Evolutionary conservation across 2,329 filamentous ascomycete species (phyloP).

Genomic region (Phyllachora maydis): DNA sequence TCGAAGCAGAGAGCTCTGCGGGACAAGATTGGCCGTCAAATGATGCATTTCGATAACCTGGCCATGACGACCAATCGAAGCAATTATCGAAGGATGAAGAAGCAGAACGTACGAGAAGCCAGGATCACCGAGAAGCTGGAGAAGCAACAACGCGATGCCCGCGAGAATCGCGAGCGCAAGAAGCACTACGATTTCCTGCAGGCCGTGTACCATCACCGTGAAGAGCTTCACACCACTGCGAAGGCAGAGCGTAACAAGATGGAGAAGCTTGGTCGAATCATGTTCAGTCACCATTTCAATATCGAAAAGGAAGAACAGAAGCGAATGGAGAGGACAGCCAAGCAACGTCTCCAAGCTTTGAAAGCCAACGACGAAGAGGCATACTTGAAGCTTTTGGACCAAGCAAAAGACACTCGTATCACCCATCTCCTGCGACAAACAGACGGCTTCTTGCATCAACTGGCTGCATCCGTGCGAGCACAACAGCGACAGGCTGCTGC

Average conservation of each 20-base stretch:
- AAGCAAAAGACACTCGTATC: conserved; percentile 98
- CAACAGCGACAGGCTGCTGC: conserved; percentile 77
- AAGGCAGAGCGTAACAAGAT: conserved; percentile 50
- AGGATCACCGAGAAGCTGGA: conserved; percentile 97
- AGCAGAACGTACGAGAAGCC: conserved; percentile 85
- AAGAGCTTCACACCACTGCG: conserved; percentile 53
- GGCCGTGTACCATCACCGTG: conserved; percentile 64
- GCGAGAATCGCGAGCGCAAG: conserved; percentile 93
- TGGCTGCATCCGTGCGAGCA: conserved; percentile 81
- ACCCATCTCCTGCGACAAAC: conserved; percentile 93
- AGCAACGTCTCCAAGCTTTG: conserved; percentile 96
- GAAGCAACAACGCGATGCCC: conserved; percentile 93
- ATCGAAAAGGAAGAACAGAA: conserved; percentile 99
- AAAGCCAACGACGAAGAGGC: conserved; percentile 99
- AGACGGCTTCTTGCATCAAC: conserved; percentile 89
- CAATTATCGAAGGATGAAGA: conserved; percentile 86
- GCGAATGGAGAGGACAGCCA: conserved; percentile 88
- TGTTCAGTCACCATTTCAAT: conserved; percentile 77
- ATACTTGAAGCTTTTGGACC: conserved; percentile 90
- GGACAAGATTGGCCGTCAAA: conserved; percentile 71
- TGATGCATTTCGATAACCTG: conserved; percentile 89
- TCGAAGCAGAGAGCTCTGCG: conserved; percentile 74
- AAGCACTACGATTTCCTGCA: conserved; percentile 85
- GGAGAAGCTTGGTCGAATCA: conserved; percentile 73
- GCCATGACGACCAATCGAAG: conserved; percentile 93